Evolutionary conservation across 2,329 filamentous ascomycete species (phyloP).

Genomic region (Fusarium compactum): DNA sequence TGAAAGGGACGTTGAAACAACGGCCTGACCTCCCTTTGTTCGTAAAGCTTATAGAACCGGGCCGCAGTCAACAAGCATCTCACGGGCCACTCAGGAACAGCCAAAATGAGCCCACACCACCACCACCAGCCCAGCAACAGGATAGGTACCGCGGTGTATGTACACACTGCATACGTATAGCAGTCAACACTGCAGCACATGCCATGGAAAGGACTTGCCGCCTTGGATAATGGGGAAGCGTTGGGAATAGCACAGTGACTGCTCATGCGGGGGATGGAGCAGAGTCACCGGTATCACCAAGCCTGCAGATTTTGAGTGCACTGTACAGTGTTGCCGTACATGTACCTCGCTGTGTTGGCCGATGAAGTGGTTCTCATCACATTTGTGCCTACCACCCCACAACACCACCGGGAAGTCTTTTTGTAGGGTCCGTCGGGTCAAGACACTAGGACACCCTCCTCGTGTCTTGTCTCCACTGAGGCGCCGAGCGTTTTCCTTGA

Average conservation of each 20-base stretch:
- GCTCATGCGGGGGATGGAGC: conserved; percentile 9
- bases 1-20: conserved; percentile 43
- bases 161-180: not conserved
- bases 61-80: conserved; percentile 25
- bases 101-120: conserved; percentile 37
- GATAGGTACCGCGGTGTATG: conserved; percentile 6
- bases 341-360: conserved; percentile 19
- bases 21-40: conserved; percentile 33
- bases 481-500: conserved; percentile 40
- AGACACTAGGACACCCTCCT: conserved; percentile 24
- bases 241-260: conserved; percentile 24
- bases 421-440: conserved; percentile 16
- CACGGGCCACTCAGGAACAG: conserved; percentile 35
- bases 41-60: conserved; percentile 33
- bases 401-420: conserved; percentile 32
- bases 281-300: conserved; percentile 24
- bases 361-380: conserved; percentile 27
- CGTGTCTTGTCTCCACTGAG: conserved; percentile 36
- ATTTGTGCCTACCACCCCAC: conserved; percentile 22
- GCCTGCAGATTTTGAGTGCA: conserved; percentile 3
- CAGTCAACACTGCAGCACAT: not conserved
- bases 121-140: conserved; percentile 18
- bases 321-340: conserved; percentile 19
- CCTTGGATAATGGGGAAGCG: not conserved
- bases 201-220: not conserved